Conservation (phyloP, 2,329 filamentous ascomycete genomes). For the Paraphoma sp. region DNA sequence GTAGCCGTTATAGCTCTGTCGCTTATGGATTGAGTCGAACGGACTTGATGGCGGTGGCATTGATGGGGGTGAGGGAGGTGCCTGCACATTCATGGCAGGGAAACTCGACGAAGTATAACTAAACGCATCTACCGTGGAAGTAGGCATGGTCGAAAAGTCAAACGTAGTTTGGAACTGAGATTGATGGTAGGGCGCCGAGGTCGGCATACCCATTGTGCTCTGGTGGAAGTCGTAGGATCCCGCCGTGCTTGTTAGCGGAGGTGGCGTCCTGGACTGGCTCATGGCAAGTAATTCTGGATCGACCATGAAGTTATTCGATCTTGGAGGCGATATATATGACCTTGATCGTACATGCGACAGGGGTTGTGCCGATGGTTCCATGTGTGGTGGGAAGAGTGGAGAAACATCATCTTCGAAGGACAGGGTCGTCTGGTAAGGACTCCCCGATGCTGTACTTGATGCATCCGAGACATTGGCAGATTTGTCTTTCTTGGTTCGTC, state of each 20-base stretch:
- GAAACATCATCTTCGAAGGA: slow-evolving; percentile 34
- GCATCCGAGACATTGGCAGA: slow-evolving; percentile 34
- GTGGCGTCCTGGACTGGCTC: slow-evolving; percentile 22
- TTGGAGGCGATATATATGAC: slow-evolving; percentile 31
- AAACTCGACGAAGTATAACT: slow-evolving; percentile 19
- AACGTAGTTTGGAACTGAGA: slow-evolving; percentile 27
- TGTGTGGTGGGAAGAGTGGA: slow-evolving; percentile 26
- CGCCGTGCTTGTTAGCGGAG: slow-evolving; percentile 13
- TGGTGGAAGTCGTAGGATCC: slow-evolving; percentile 22
- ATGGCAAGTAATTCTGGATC: slow-evolving; percentile 36
- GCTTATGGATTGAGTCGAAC: slow-evolving; percentile 23
- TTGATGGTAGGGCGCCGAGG: slow-evolving; percentile 18
- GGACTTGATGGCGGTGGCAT: slow-evolving; percentile 37
- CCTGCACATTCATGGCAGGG: slow-evolving; percentile 21
- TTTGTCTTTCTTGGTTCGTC: slow-evolving; percentile 68
- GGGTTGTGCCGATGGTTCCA: slow-evolving; percentile 18
- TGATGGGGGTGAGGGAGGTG: slow-evolving; percentile 24
- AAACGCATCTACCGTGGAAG: slow-evolving; percentile 21
- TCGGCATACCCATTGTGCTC: slow-evolving; percentile 5
- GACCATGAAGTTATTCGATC: slow-evolving; percentile 27
- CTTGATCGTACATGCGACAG: slow-evolving; percentile 30
- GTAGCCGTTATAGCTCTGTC: slow-evolving; percentile 30
- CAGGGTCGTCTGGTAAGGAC: slow-evolving; percentile 38
- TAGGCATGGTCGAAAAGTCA: slow-evolving; percentile 30
- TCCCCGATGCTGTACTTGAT: slow-evolving; percentile 33